Percentiles rank a stretch among this genome's conserved stretches.
phyloP scores from a whole-genome alignment of 2,329 filamentous ascomycete species.

The Paracorniculantispora psalliotae region DNA sequence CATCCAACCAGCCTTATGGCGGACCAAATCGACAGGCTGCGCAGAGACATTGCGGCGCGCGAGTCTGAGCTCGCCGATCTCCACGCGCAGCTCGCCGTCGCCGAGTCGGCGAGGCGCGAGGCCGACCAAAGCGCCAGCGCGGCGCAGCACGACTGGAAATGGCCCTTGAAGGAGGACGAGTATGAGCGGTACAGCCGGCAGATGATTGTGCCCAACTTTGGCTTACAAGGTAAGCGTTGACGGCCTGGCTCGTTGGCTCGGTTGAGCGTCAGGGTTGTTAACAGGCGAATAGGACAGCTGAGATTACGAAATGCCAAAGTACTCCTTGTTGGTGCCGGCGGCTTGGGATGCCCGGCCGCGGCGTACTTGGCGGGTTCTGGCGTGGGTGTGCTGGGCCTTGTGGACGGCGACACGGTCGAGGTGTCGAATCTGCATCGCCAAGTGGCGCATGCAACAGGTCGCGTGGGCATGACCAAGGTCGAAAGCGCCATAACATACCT shows the following conservation, averaged over 20 bases:
- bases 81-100: constrained; percentile 38
- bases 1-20: neutral
- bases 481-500: constrained; percentile 65
- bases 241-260: neutral
- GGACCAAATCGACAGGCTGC: constrained; percentile 33
- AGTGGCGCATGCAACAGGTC: constrained; percentile 68
- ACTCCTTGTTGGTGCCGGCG: constrained; percentile 81
- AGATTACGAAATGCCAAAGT: constrained; percentile 65
- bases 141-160: constrained; percentile 38
- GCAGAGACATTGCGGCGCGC: constrained; percentile 40
- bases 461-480: constrained; percentile 73
- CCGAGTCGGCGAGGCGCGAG: constrained; percentile 27
- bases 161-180: constrained; percentile 68
- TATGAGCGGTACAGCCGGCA: constrained; percentile 87
- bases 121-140: constrained; percentile 7
- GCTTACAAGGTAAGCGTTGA: constrained; percentile 57
- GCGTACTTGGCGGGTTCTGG: constrained; percentile 91
- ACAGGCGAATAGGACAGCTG: constrained; percentile 59
- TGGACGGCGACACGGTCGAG: constrained; percentile 87
- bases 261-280: neutral
- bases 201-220: constrained; percentile 80
- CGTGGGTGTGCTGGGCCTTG: constrained; percentile 73
- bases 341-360: constrained; percentile 85
- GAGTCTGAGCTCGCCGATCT: constrained; percentile 45
- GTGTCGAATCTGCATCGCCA: constrained; percentile 89